A percentile compares a stretch with the other conserved stretches of the same genome.
Conservation (phyloP, 2,329 filamentous ascomycete genomes). For the Arthrinium puccinioides region DNA sequence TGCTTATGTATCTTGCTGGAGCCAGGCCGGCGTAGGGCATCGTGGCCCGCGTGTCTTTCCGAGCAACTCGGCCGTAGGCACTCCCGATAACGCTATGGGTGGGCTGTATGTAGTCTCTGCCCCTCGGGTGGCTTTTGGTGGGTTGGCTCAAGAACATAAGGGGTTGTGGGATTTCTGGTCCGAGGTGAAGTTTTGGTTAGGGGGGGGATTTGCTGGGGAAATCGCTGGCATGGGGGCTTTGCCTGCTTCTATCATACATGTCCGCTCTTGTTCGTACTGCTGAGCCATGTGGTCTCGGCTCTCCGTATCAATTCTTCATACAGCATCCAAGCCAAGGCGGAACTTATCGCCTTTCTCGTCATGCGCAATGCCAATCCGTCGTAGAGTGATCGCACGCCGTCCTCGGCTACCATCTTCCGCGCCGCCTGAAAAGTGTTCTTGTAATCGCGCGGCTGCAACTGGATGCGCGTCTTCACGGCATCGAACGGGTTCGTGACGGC, state of each 20-base stretch:
- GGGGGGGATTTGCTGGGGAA: no score
- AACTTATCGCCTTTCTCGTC: conserved; percentile 84
- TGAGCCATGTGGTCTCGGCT: conserved; percentile 37
- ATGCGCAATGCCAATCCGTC: conserved; percentile 82
- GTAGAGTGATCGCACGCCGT: conserved; percentile 74
- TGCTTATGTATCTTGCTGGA: conserved; percentile 52
- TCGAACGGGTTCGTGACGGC: conserved; percentile 94
- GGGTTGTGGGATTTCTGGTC: no score
- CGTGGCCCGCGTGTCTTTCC: no score
- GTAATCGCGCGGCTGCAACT: conserved; percentile 79
- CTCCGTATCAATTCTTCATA: conserved; percentile 88
- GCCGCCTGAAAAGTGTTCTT: conserved; percentile 74
- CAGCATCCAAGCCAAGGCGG: conserved; percentile 92
- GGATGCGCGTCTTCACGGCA: conserved; percentile 89
- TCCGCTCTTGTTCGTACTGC: conserved; percentile 7
- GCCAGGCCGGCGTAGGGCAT: conserved; percentile 32
- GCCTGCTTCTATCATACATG: conserved; percentile 15
- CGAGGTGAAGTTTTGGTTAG: no score
- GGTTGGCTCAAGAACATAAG: no score
- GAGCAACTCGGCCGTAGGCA: no score
- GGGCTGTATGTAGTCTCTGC: no score
- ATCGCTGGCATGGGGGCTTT: no score
- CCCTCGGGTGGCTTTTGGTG: no score
- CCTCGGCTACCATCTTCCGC: conserved; percentile 71
- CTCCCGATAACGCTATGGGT: no score